phyloP scores from a whole-genome alignment of 306 rosid genomes.

The Abrus pulchellus region DNA sequence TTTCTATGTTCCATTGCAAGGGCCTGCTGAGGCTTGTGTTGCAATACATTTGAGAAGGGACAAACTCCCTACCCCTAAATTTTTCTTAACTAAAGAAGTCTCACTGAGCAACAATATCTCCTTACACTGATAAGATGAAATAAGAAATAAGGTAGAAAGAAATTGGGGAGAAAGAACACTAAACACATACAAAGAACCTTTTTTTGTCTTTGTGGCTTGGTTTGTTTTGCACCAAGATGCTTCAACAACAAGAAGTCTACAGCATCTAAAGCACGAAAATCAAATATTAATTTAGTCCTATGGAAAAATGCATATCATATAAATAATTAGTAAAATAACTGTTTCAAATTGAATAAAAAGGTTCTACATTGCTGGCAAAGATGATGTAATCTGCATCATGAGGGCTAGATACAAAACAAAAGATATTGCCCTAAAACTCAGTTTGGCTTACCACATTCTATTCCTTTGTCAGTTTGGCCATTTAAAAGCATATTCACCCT shows the following conservation, averaged over 20 bases:
- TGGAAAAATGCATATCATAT: neutral
- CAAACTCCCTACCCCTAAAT: neutral
- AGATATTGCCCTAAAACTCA: neutral
- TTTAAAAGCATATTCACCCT: neutral
- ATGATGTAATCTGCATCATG: conserved; percentile 3
- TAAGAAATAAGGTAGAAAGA: neutral
- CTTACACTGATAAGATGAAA: no score
- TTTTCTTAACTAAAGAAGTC: no score
- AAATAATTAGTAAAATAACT: neutral
- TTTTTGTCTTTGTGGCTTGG: no score
- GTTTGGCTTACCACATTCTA: neutral
- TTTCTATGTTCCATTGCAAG: neutral
- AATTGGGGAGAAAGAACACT: no score
- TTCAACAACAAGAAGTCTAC: neutral
- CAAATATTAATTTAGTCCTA: neutral
- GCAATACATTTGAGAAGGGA: neutral
- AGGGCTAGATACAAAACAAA: neutral
- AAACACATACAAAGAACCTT: no score
- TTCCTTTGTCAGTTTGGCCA: no score
- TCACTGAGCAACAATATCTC: no score
- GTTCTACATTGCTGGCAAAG: neutral
- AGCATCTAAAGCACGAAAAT: neutral
- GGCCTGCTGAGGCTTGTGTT: neutral
- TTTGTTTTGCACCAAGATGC: no score
- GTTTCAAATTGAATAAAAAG: neutral